Evolutionary conservation across 2,329 filamentous ascomycete species (phyloP), one percentile per base, ranked within the genome.

Genomic region (Periconia digitata): DNA sequence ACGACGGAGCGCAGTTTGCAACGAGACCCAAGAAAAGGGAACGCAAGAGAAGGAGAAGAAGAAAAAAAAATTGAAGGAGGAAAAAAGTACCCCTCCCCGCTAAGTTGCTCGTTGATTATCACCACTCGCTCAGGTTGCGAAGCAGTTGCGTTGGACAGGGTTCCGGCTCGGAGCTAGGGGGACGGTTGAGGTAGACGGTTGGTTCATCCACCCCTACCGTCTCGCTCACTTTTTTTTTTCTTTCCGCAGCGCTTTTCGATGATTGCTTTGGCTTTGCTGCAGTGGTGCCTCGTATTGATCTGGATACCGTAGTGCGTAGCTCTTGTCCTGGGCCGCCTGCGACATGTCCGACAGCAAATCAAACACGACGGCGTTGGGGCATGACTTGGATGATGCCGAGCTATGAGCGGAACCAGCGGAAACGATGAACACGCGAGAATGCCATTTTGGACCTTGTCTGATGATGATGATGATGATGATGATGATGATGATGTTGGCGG

Each of bases 121-220:
- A 64, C 43, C 52, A 50, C 56, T 55, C 56, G 59, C 54, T 63
- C 62, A 68, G 63, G 64, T 54, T 65, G 58, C 58, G 56, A 58
- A 63, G 55, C 58, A n/a, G 58, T 64, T 57, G 62, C 59, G 55
- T 61, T 61, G 63, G 58, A 66, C 63, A 66, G 63, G 64, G 65
- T 61, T 66, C 56, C 55, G 64, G 62, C 58, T 63, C 66, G 65
- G 66, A 63, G 55, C 56, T 59, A 60, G 59, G 58, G n/a, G 57
- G 58, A 63, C 55, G 57, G 51, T 67, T 67, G 60, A 56, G 64
- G 65, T 69, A 66, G 64, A 64, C 60, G 51, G 54, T 55, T 32
- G 27, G 54, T 59, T 63, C 23, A n/a, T n/a, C n/a, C n/a, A n/a
- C n/a, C 12, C 38, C 24, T 39, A 62, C 58, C 55, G n/a, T 51